These are phyloP conservation scores for Terfezia claveryi DNA, from an alignment of 495 filamentous ascomycete species.

Conservation along the genomic window DNA sequence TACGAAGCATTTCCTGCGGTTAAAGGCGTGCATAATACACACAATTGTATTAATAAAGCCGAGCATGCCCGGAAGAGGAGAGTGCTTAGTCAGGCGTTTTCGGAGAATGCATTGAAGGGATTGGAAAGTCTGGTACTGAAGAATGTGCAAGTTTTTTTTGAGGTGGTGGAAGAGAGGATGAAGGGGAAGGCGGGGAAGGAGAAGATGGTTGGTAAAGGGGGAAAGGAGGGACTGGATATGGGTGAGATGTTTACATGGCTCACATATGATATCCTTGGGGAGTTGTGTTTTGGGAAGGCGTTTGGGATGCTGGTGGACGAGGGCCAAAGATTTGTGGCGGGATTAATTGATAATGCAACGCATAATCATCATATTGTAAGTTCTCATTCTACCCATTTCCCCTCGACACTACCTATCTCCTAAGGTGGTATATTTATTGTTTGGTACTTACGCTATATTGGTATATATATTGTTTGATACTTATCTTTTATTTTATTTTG, in stretches of 20 bases:
- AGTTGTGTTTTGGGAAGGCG: slow-evolving; percentile 20
- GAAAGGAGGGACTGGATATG: slow-evolving; percentile 24
- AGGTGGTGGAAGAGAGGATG: slow-evolving; percentile 10
- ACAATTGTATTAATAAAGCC: slow-evolving; percentile 32
- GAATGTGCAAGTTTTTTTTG: slow-evolving; percentile 28
- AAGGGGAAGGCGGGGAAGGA: background rate
- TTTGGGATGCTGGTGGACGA: slow-evolving; percentile 22
- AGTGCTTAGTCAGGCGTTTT: slow-evolving; percentile 34
- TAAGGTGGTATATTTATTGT: background rate
- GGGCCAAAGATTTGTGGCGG: slow-evolving; percentile 24
- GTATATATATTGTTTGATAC: too few relatives aligned
- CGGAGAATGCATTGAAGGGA: slow-evolving; percentile 28
- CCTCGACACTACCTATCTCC: background rate
- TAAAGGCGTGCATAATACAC: slow-evolving; percentile 34
- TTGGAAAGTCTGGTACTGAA: slow-evolving; percentile 31
- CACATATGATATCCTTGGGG: slow-evolving; percentile 29
- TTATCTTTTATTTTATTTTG: background rate
- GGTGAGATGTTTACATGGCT: slow-evolving; percentile 31
- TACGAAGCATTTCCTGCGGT: slow-evolving; percentile 34
- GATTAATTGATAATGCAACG: slow-evolving; percentile 30
- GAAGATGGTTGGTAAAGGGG: slow-evolving; percentile 2
- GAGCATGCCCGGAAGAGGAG: slow-evolving; percentile 32
- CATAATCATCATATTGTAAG: slow-evolving; percentile 33
- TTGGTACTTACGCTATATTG: too few relatives aligned
- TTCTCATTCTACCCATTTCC: background rate